phyloP scores from a whole-genome alignment of 108 stramenopile species.

The Hondaea fermentalgiana region DNA sequence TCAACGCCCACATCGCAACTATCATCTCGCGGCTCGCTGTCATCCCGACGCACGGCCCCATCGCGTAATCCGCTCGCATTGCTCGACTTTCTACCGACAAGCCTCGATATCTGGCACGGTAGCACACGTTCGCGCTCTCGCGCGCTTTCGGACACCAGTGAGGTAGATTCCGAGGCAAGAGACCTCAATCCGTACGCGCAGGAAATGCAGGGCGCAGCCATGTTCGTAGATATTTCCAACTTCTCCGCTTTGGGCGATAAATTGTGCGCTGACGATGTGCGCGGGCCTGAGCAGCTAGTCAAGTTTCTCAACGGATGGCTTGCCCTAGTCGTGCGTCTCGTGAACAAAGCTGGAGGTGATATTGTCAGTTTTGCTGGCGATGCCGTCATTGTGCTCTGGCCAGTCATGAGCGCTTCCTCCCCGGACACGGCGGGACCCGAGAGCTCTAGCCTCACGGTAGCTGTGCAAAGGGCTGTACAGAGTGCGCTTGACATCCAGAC shows the following conservation, averaged over 20 bases:
- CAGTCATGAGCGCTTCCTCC: not conserved
- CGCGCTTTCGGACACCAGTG: no score
- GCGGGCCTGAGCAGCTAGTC: not conserved
- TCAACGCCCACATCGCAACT: no score
- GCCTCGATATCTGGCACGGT: no score
- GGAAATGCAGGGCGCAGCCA: not conserved
- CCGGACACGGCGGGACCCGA: not conserved
- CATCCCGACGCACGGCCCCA: no score
- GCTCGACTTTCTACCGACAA: no score
- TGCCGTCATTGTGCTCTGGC: not conserved
- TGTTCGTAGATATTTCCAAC: not conserved
- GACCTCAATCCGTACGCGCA: not conserved
- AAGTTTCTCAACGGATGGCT: not conserved
- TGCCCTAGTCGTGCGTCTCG: not conserved
- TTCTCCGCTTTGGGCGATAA: not conserved
- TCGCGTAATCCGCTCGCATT: no score
- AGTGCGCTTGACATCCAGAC: not conserved
- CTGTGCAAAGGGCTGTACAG: not conserved
- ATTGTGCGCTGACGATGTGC: not conserved
- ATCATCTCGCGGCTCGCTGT: no score
- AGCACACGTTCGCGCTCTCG: no score
- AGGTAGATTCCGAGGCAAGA: no score
- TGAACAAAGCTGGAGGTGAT: not conserved
- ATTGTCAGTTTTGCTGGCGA: not conserved
- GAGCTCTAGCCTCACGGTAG: not conserved